Evolutionary conservation across 257 asterid genomes (phyloP), one percentile per base, ranked within the genome.

Genomic region (Solanum pimpinellifolium): DNA sequence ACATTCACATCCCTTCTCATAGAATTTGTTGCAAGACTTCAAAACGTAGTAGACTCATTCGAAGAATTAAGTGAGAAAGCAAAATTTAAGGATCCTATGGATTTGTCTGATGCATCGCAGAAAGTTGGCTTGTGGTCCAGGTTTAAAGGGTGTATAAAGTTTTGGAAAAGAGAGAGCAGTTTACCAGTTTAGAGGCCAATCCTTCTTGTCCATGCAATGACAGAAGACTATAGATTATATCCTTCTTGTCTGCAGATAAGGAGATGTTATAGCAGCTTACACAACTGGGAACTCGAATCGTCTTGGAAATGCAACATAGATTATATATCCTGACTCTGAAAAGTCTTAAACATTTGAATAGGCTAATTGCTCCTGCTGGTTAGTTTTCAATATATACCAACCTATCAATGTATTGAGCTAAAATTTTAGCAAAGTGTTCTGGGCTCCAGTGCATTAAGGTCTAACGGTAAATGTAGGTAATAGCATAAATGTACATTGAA

Each of bases 21-120:
- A 31, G 96, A 95, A 81, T 93, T 93, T 59, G 98, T 94, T 5
- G 97, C 98, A 20, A 93, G 98, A 92, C 96, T 95, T 83, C 95
- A 94, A 86, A 94, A 92, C 83, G 95, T 94, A 81, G 96, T 93
- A 70, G 95, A 91, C 27, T 89, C 97, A 7, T 95, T 93, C 44
- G 92, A 93, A 83, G 96, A 93, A 90, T 82, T 95, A 65, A 91
- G 97, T 35, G 94, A 88, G 87, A 90, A 93, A 80, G 98, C 98
- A 23, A 91, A 87, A 86, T 95, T 95, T 42, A 90, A 69, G 41
- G 94, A 94, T 81, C 93, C 94, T 18, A 65, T 81, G 46, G 87
- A 87, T 83, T 73, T 85, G 37, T 46, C 90, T 8, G 68, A 88
- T 49, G 88, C 85, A 29, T 80, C 41, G 9, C 89, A 35, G 41